Evolutionary conservation across 106 monocot species (phyloP).

Genomic region (Dendrobium nobile): DNA sequence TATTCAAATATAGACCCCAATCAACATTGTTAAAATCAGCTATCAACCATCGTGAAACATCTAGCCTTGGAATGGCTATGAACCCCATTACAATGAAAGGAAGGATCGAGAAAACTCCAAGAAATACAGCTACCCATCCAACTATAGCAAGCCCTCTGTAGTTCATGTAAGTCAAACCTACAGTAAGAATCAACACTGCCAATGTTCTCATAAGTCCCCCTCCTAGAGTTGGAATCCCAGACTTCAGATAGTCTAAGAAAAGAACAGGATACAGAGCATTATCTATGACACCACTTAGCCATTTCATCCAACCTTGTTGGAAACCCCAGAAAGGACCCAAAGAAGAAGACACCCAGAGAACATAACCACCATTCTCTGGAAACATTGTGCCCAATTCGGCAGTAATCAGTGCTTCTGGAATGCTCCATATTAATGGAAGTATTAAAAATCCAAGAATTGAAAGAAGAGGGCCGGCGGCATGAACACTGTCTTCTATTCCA

Average conservation of each 20-base stretch:
- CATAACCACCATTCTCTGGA: conserved; percentile 73
- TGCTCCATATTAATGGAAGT: conserved; percentile 68
- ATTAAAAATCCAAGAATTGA: conserved; percentile 54
- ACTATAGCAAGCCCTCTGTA: conserved; percentile 63
- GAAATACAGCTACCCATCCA: conserved; percentile 54
- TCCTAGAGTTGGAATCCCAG: conserved; percentile 38
- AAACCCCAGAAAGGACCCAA: conserved; percentile 68
- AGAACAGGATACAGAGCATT: conserved; percentile 72
- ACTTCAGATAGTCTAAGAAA: conserved; percentile 61
- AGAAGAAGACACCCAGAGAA: conserved; percentile 62
- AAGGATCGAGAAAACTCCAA: conserved; percentile 50
- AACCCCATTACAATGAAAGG: conserved; percentile 57
- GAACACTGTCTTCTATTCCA: conserved; percentile 61
- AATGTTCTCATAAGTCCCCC: conserved; percentile 32
- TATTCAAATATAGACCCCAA: conserved; percentile 63
- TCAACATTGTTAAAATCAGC: conserved; percentile 22
- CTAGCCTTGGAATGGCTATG: conserved; percentile 35
- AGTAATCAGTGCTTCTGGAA: conserved; percentile 68
- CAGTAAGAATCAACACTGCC: conserved; percentile 38
- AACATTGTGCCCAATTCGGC: conserved; percentile 73
- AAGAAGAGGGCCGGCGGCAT: conserved; percentile 57
- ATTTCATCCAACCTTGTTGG: conserved; percentile 79
- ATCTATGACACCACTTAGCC: conserved; percentile 73
- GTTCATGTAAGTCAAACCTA: conserved; percentile 54
- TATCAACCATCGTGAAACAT: conserved; percentile 44